Conservation (phyloP, 177 flowering plant species). For the Vitis hybrid region DNA sequence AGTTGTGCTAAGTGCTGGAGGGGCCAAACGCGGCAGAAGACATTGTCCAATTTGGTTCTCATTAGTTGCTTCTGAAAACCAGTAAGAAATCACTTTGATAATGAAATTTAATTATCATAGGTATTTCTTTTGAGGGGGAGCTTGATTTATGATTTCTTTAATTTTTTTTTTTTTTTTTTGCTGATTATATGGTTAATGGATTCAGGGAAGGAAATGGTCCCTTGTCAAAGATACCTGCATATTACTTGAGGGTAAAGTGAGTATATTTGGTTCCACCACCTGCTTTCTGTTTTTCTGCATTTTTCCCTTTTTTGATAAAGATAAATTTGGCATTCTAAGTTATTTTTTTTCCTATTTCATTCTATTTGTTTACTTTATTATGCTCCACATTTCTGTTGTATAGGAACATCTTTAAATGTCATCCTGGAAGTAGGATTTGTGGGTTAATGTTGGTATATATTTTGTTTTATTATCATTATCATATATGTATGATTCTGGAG, state of each 20-base stretch:
- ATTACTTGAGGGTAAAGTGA: constrained; percentile 51
- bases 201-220: constrained; percentile 45
- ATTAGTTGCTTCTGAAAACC: constrained; percentile 44
- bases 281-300: background rate
- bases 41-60: constrained; percentile 50
- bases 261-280: constrained; percentile 7
- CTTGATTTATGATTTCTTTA: background rate
- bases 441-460: no score
- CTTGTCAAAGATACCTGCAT: constrained; percentile 42
- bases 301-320: background rate
- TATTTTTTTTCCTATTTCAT: background rate
- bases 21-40: constrained; percentile 42
- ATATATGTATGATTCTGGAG: no score
- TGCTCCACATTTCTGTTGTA: no score
- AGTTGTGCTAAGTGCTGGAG: constrained; percentile 48
- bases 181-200: constrained; percentile 10
- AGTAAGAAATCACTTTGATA: constrained; percentile 23
- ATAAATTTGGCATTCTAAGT: background rate
- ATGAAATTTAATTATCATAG: background rate
- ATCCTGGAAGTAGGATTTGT: no score
- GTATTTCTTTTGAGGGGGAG: background rate
- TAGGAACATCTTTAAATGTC: no score
- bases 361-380: background rate
- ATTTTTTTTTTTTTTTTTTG: background rate
- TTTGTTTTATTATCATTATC: no score